Conservation (phyloP, 768 basidiomycete genomes). For the Tephrocybe sp. region DNA sequence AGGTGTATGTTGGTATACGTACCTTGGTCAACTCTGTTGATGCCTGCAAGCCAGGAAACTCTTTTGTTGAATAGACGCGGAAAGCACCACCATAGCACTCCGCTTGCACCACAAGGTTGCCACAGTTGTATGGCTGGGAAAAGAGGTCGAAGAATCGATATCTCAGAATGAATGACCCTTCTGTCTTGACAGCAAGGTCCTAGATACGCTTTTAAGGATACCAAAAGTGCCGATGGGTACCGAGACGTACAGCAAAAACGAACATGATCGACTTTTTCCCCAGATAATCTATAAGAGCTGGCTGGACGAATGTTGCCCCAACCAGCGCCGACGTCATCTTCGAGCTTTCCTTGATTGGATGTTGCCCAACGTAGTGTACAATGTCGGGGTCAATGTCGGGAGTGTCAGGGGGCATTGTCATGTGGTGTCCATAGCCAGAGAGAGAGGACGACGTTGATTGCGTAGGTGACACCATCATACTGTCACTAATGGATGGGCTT, state of each 20-base stretch:
- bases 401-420: slow-evolving; percentile 14
- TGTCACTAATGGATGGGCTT: background rate
- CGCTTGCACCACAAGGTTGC: slow-evolving; percentile 50
- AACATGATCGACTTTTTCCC: slow-evolving; percentile 61
- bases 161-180: slow-evolving; percentile 65
- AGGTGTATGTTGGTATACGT: slow-evolving; percentile 2
- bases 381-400: slow-evolving; percentile 26
- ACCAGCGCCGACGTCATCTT: slow-evolving; percentile 55
- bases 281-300: slow-evolving; percentile 51
- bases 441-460: slow-evolving; percentile 2
- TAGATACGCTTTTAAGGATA: slow-evolving; percentile 23
- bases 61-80: slow-evolving; percentile 69
- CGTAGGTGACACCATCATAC: slow-evolving; percentile 9
- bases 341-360: slow-evolving; percentile 46
- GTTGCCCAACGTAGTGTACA: slow-evolving; percentile 40
- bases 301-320: slow-evolving; percentile 63
- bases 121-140: slow-evolving; percentile 31
- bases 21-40: slow-evolving; percentile 73
- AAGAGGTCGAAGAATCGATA: slow-evolving; percentile 68
- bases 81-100: slow-evolving; percentile 67
- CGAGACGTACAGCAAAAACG: slow-evolving; percentile 59
- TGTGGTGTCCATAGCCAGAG: slow-evolving; percentile 1
- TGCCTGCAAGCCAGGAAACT: slow-evolving; percentile 65
- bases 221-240: no score
- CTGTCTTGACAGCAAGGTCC: slow-evolving; percentile 72